phyloP scores from a whole-genome alignment of 2,329 filamentous ascomycete species.

The Claviceps pazoutovae region DNA sequence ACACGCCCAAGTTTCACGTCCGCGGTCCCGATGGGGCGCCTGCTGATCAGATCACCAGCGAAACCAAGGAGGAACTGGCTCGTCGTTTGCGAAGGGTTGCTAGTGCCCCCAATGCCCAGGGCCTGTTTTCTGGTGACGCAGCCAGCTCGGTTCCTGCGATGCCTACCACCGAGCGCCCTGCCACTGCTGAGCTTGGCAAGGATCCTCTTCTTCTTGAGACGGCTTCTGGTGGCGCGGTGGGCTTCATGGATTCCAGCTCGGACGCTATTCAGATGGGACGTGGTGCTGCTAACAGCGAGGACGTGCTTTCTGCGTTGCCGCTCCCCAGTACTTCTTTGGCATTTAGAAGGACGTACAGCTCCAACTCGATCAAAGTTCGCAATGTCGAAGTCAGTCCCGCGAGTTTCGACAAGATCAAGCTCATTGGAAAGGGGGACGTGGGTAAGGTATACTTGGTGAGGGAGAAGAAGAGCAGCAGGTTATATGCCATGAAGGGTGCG shows the following conservation, averaged over 20 bases:
- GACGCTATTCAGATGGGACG: slow-evolving; percentile 18
- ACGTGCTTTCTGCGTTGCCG: slow-evolving; percentile 47
- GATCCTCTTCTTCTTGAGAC: slow-evolving; percentile 49
- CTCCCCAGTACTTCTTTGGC: slow-evolving; percentile 54
- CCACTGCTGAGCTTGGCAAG: slow-evolving; percentile 76
- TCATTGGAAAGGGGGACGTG: slow-evolving; percentile 97
- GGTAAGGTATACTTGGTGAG: slow-evolving; percentile 95
- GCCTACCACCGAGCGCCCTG: slow-evolving; percentile 52
- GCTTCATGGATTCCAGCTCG: slow-evolving; percentile 13
- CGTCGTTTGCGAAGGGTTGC: slow-evolving; percentile 86
- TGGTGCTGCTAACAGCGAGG: slow-evolving; percentile 30
- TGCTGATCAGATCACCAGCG: slow-evolving; percentile 54
- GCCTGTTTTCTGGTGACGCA: slow-evolving; percentile 52
- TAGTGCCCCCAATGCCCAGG: slow-evolving; percentile 93
- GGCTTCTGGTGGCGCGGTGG: slow-evolving; percentile 24
- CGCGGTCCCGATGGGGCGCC: slow-evolving; percentile 52
- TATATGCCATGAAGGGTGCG: slow-evolving; percentile 98
- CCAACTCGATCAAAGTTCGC: slow-evolving; percentile 96
- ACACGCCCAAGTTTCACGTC: slow-evolving; percentile 68
- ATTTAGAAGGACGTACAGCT: slow-evolving; percentile 93
- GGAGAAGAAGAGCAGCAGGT: slow-evolving; percentile 89
- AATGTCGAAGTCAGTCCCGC: slow-evolving; percentile 91
- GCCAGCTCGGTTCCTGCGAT: slow-evolving; percentile 14
- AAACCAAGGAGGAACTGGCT: slow-evolving; percentile 86
- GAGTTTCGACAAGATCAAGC: slow-evolving; percentile 98